phyloP scores from a whole-genome alignment of 169 alveolate genomes.

The Plasmodium falciparum region DNA sequence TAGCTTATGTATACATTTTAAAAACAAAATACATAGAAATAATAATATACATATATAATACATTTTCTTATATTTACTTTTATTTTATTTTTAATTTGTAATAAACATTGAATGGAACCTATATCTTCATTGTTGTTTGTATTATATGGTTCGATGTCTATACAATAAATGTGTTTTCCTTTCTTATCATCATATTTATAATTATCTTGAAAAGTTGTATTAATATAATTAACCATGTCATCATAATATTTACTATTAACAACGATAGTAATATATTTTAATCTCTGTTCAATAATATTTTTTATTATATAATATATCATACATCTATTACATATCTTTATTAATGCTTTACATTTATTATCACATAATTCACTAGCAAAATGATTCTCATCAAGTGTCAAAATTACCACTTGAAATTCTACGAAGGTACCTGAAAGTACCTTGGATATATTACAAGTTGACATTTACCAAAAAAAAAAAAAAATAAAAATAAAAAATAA shows the following conservation, averaged over 20 bases:
- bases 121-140: conserved; percentile 42
- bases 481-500: neutral
- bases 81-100: conserved; percentile 40
- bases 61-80: conserved; percentile 11
- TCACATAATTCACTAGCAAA: conserved; percentile 61
- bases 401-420: conserved; percentile 59
- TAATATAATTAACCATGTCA: conserved; percentile 50
- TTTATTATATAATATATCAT: conserved; percentile 46
- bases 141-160: conserved; percentile 46
- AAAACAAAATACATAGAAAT: neutral
- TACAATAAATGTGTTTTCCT: conserved; percentile 35
- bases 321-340: conserved; percentile 51
- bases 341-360: conserved; percentile 45
- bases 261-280: conserved; percentile 51
- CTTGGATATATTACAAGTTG: conserved; percentile 6
- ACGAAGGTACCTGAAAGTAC: conserved; percentile 54
- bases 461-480: neutral
- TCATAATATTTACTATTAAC: conserved; percentile 48
- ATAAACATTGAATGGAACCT: conserved; percentile 49
- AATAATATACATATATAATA: neutral
- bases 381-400: conserved; percentile 56
- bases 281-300: conserved; percentile 55
- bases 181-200: conserved; percentile 52
- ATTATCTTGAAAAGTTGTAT: conserved; percentile 55
- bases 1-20: neutral